Evolutionary conservation across 2,329 filamentous ascomycete species (phyloP).

Genomic region (Sarocladium oryzae): DNA sequence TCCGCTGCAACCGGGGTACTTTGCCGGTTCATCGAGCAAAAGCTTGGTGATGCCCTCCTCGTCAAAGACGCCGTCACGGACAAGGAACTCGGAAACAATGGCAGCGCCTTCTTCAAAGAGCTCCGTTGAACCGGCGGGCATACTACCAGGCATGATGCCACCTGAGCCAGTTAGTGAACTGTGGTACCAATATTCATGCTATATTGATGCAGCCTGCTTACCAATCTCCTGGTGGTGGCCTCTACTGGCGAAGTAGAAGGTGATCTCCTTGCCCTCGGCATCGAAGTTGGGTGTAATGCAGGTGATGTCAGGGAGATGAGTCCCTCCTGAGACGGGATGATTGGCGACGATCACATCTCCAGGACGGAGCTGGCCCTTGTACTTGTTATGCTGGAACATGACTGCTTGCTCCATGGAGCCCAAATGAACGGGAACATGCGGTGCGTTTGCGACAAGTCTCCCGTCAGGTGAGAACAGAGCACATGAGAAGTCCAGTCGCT

Average conservation of each 20-base stretch:
- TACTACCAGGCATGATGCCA: slow-evolving; percentile 73
- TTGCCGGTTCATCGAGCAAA: slow-evolving; percentile 63
- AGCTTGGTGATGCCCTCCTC: slow-evolving; percentile 69
- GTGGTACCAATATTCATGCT: neutral
- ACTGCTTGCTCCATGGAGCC: slow-evolving; percentile 77
- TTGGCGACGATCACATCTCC: slow-evolving; percentile 70
- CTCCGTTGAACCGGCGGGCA: slow-evolving; percentile 69
- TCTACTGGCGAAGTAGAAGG: slow-evolving; percentile 23
- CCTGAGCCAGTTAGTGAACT: neutral
- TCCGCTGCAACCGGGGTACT: slow-evolving; percentile 69
- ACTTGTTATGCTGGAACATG: slow-evolving; percentile 60
- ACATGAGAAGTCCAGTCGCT: slow-evolving; percentile 72
- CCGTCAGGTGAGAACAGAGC: slow-evolving; percentile 69
- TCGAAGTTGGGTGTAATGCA: slow-evolving; percentile 30
- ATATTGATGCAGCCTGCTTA: neutral
- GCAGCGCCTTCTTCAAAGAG: slow-evolving; percentile 59
- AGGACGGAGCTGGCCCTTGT: slow-evolving; percentile 59
- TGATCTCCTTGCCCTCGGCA: slow-evolving; percentile 23
- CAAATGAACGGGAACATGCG: slow-evolving; percentile 69
- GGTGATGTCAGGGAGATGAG: slow-evolving; percentile 32
- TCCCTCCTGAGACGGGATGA: slow-evolving; percentile 29
- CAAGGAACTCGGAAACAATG: slow-evolving; percentile 63
- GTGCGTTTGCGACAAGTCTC: slow-evolving; percentile 66
- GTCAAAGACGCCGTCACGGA: slow-evolving; percentile 70
- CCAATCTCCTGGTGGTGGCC: slow-evolving; percentile 47